Evolutionary conservation across 805 yeast genomes (phyloP).

Genomic region (Barnettozyma wickerhamii): DNA sequence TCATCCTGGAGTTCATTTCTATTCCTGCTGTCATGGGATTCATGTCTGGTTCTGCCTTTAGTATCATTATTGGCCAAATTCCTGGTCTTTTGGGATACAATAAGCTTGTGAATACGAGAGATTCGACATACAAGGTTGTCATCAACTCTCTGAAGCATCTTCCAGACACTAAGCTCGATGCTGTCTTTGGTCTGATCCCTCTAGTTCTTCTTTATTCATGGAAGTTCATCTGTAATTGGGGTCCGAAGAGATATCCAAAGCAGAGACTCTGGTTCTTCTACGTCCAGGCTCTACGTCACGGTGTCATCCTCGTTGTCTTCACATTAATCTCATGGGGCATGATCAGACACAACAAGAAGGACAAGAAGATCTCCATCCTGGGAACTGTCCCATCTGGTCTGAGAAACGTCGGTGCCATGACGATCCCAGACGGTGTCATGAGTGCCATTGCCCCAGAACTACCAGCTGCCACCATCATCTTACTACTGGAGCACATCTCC

Average conservation of each 20-base stretch:
- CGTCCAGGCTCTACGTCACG: conserved; percentile 71
- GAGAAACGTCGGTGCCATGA: conserved; percentile 68
- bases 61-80: conserved; percentile 78
- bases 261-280: conserved; percentile 56
- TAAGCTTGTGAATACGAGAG: conserved; percentile 65
- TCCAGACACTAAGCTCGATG: conserved; percentile 66
- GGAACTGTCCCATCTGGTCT: conserved; percentile 84
- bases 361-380: conserved; percentile 47
- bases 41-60: conserved; percentile 92
- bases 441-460: conserved; percentile 65
- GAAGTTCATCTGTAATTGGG: conserved; percentile 59
- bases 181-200: conserved; percentile 83
- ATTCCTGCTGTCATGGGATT: conserved; percentile 91
- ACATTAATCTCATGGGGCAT: conserved; percentile 81
- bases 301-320: conserved; percentile 73
- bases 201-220: conserved; percentile 67
- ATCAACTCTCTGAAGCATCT: conserved; percentile 69
- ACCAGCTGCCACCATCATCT: conserved; percentile 80
- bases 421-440: conserved; percentile 55
- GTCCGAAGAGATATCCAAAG: conserved; percentile 62
- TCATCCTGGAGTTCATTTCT: conserved; percentile 83
- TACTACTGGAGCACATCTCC: conserved; percentile 88
- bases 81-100: conserved; percentile 80
- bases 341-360: conserved; percentile 45
- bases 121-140: conserved; percentile 62